Conservation (phyloP, 2,329 filamentous ascomycete genomes). For the Bretziella fagacearum region DNA sequence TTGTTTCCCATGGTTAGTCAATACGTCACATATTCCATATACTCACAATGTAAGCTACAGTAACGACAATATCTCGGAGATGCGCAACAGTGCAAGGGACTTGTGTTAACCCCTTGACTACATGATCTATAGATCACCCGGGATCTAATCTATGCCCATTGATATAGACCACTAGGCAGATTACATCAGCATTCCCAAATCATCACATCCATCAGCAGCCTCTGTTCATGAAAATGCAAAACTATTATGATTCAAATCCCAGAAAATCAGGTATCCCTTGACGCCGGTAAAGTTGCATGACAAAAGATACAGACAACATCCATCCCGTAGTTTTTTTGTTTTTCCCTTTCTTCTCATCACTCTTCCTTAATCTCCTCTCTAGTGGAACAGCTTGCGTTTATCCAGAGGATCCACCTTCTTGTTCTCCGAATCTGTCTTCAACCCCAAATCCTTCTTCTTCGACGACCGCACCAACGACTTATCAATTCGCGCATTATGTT, state of each 20-base stretch:
- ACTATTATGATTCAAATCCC: constrained; percentile 14
- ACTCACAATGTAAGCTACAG: no score
- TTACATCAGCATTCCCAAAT: neutral
- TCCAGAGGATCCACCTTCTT: constrained; percentile 55
- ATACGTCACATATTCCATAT: no score
- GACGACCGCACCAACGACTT: constrained; percentile 52
- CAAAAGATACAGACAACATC: constrained; percentile 12
- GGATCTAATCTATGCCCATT: no score
- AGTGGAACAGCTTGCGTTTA: constrained; percentile 59
- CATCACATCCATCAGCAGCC: neutral
- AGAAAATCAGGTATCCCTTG: constrained; percentile 14
- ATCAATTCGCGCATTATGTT: constrained; percentile 62
- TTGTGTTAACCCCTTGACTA: no score
- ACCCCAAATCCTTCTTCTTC: constrained; percentile 60
- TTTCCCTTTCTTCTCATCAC: constrained; percentile 13
- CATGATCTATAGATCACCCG: no score
- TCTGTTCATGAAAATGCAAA: constrained; percentile 7
- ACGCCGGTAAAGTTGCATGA: constrained; percentile 15
- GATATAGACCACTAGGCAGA: neutral
- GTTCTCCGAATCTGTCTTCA: constrained; percentile 47
- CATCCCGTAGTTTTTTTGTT: constrained; percentile 17
- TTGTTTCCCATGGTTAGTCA: no score
- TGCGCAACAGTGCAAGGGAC: no score
- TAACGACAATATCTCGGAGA: no score
- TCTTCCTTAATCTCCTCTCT: constrained; percentile 17